Conservation (phyloP, 2,329 filamentous ascomycete species). For the Chaetomium globosum region DNA sequence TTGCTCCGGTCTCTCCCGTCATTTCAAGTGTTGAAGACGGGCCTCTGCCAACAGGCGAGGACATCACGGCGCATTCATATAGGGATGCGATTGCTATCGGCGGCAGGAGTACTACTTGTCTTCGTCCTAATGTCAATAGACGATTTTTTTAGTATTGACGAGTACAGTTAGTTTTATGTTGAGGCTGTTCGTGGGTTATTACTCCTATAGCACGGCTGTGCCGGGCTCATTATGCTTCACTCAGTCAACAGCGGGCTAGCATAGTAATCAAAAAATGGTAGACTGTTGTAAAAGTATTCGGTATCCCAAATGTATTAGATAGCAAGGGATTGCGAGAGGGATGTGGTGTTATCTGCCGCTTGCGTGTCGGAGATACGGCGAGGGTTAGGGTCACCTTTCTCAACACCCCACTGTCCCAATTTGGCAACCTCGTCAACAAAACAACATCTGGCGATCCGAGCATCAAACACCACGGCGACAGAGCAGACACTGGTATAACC, state of each 20-base stretch:
- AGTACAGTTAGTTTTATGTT: not conserved
- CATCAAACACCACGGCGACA: not conserved
- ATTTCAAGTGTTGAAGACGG: not conserved
- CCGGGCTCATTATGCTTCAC: not conserved
- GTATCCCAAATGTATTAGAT: too few relatives aligned
- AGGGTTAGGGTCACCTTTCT: constrained; percentile 13
- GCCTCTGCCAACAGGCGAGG: not conserved
- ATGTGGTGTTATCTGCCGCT: too few relatives aligned
- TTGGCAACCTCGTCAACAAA: constrained; percentile 26
- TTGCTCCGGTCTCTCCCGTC: not conserved
- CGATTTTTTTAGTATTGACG: not conserved
- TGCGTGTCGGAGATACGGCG: not conserved
- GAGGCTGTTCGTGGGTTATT: not conserved
- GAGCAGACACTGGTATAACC: not conserved
- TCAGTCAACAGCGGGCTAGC: not conserved
- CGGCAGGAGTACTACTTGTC: constrained; percentile 2
- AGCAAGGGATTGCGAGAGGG: too few relatives aligned
- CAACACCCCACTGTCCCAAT: constrained; percentile 13
- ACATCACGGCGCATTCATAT: constrained; percentile 1
- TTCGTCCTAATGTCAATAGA: not conserved
- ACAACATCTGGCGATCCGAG: constrained; percentile 14
- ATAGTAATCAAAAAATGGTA: not conserved
- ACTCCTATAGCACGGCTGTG: not conserved
- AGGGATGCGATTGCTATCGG: constrained; percentile 3
- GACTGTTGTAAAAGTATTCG: not conserved